Evolutionary conservation across 352 stramenopile genomes (phyloP), one percentile per base, ranked within the genome.

Genomic region (Thraustochytrium striatum): DNA sequence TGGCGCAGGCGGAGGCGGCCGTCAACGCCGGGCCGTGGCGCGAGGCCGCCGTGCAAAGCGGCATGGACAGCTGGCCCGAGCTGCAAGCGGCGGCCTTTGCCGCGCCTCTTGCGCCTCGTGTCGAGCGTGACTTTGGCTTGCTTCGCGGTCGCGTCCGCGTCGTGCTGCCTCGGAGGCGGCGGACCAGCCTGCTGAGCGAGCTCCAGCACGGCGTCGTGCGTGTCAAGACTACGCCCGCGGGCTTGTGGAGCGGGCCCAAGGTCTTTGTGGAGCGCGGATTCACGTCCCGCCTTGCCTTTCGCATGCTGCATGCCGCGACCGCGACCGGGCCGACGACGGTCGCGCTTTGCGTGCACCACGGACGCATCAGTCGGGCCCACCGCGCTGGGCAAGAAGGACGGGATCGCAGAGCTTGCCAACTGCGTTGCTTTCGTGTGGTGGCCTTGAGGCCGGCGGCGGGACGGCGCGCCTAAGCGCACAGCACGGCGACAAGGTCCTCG

Each of bases 391-490:
- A 50, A 39, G 30, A 9, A 8, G 32, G 65, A 61, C n/a, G 59
- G 25, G 7, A 33, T 16, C 59, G 38, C 30, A 3, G 33, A 5
- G 32, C 59, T 55, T 3, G 7, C 8, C 28, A 75, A 75, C 32
- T 68, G 44, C 44, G 32, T 75, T n/a, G 43, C 65, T 19, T 75
- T 75, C n/a, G n/a, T 50, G 65, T 75, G 25, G 65, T 50, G 50
- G 19, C 33, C 32, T 21, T 61, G n/a, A 32, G 41, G 5, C 21
- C 44, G 1, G 25, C 50, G 19, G 65, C 9, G 43, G 41, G n/a
- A 2, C 65, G 11, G 65, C 30, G 32, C 65, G 65, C 7, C 19
- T 75, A 5, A 9, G 43, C 3, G 32, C 61, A 9, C 8, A 38
- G n/a, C 52, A 32, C 9, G 0, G 35, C 33, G 65, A 50, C 44